phyloP scores from a whole-genome alignment of 768 basidiomycete genomes.

The Leucosporidium yakuticum region DNA sequence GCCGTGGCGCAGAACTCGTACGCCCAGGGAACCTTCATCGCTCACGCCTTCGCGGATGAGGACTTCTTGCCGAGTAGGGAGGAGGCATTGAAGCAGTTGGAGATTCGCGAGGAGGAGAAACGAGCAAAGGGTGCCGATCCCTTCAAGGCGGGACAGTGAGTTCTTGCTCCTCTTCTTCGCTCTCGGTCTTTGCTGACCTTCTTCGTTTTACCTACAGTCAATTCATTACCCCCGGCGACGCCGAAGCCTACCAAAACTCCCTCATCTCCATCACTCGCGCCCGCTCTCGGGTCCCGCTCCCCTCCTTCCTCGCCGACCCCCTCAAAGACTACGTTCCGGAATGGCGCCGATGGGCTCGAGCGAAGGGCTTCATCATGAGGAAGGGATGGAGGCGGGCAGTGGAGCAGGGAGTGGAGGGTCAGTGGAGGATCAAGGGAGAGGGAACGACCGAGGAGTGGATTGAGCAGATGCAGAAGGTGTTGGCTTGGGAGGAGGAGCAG shows the following conservation, averaged over 20 bases:
- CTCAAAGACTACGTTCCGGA: background rate
- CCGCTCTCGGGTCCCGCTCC: background rate
- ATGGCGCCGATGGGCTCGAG: background rate
- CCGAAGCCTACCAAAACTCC: background rate
- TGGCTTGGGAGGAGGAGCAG: background rate
- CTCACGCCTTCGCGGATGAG: background rate
- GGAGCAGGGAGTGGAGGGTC: background rate
- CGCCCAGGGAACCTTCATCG: background rate
- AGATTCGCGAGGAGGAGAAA: background rate
- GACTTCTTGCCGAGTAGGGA: background rate
- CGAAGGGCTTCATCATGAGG: background rate
- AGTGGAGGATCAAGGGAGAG: background rate
- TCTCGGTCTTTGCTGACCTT: background rate
- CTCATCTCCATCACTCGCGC: background rate
- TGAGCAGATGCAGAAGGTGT: background rate
- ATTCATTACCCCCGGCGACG: background rate
- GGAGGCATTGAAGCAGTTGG: background rate
- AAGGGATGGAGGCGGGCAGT: conserved; percentile 2
- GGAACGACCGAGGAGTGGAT: background rate
- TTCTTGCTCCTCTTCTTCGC: background rate
- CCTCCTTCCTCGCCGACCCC: background rate
- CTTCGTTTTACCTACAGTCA: background rate
- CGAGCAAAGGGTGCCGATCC: background rate
- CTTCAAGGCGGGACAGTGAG: background rate
- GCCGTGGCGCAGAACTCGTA: background rate